Evolutionary conservation across 2,329 filamentous ascomycete genomes (phyloP).

Genomic region (Colletotrichum sansevieriae): DNA sequence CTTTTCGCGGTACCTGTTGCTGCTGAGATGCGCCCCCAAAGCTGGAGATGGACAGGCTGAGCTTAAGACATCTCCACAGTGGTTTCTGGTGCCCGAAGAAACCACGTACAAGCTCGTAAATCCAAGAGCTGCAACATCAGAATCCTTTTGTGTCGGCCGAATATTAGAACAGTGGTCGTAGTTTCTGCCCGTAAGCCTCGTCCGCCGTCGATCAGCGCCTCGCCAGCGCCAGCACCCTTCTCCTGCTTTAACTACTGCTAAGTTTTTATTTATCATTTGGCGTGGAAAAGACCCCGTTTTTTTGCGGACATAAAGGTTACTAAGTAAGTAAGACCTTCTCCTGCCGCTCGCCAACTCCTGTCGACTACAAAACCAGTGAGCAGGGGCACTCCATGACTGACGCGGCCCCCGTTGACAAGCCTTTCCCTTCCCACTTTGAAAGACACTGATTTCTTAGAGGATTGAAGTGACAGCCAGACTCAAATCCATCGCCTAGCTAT

Average conservation of each 20-base stretch:
- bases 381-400: conserved; percentile 30
- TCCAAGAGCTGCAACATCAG: too few species aligned
- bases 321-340: conserved; percentile 13
- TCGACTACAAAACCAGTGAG: conserved; percentile 29
- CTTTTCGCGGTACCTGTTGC: neutral
- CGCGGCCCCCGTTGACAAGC: conserved; percentile 35
- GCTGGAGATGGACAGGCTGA: neutral
- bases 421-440: conserved; percentile 16
- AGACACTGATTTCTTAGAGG: too few species aligned
- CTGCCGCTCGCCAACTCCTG: conserved; percentile 28
- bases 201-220: conserved; percentile 23
- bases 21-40: conserved; percentile 9
- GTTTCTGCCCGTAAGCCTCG: conserved; percentile 24
- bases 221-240: conserved; percentile 9
- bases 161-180: neutral
- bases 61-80: neutral
- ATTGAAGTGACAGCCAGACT: neutral
- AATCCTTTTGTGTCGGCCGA: too few species aligned
- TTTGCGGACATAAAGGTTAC: too few species aligned
- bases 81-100: too few species aligned
- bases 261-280: too few species aligned
- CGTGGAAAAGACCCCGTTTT: too few species aligned
- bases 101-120: too few species aligned
- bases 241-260: too few species aligned
- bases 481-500: conserved; percentile 1